A percentile compares a stretch with the other conserved stretches of the same genome.
Evolutionary conservation across 805 yeast species (phyloP).

Genomic region (Metschnikowia lochheadii): DNA sequence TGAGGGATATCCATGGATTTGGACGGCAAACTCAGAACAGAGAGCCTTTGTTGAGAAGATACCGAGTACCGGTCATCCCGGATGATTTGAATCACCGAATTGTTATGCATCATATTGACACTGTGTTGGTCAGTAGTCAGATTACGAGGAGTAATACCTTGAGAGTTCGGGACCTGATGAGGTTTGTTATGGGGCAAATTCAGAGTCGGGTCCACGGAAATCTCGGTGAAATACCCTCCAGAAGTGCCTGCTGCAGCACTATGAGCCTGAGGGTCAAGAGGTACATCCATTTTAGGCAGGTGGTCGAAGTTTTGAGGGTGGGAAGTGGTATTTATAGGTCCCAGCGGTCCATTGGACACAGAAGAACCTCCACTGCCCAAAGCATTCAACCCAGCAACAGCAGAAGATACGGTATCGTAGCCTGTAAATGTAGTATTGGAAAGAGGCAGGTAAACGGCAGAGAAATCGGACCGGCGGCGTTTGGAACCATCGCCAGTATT

Average conservation of each 20-base stretch:
- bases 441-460: constrained; percentile 32
- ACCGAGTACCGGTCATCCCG: constrained; percentile 38
- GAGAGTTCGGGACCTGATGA: constrained; percentile 23
- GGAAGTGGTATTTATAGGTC: constrained; percentile 16
- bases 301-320: constrained; percentile 22
- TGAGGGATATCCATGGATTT: constrained; percentile 46
- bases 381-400: constrained; percentile 44
- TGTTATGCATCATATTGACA: constrained; percentile 26
- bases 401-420: constrained; percentile 38
- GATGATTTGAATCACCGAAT: constrained; percentile 39
- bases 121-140: constrained; percentile 13
- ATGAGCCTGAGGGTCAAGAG: constrained; percentile 31
- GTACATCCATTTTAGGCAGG: constrained; percentile 25
- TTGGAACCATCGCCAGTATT: constrained; percentile 3
- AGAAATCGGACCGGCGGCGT: constrained; percentile 9
- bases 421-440: constrained; percentile 36
- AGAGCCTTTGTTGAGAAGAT: constrained; percentile 31
- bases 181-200: constrained; percentile 41
- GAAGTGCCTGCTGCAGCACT: constrained; percentile 26
- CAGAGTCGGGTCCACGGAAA: constrained; percentile 43
- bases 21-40: constrained; percentile 40
- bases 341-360: constrained; percentile 2
- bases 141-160: constrained; percentile 16
- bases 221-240: constrained; percentile 44
- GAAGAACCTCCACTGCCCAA: constrained; percentile 22